Evolutionary conservation across 2,329 filamentous ascomycete genomes (phyloP).

Genomic region (Colletotrichum kahawae): DNA sequence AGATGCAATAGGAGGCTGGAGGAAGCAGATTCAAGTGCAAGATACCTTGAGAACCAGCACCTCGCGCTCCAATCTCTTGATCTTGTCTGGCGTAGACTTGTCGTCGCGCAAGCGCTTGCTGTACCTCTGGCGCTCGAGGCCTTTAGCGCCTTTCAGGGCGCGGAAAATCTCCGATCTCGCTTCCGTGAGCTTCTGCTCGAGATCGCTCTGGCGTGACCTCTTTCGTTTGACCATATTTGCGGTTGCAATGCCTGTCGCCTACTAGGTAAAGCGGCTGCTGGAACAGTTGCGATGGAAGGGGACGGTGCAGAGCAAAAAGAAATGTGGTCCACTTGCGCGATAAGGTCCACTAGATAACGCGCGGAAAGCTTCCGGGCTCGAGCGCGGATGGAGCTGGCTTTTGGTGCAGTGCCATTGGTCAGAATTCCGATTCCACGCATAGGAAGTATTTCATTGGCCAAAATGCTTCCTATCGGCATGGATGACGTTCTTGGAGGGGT

Average conservation of each 20-base stretch:
- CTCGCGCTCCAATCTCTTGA: constrained; percentile 67
- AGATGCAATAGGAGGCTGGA: not conserved
- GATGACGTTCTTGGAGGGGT: constrained; percentile 22
- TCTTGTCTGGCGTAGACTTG: constrained; percentile 51
- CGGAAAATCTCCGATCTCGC: constrained; percentile 65
- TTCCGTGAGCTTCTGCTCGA: constrained; percentile 58
- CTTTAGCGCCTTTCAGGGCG: constrained; percentile 75
- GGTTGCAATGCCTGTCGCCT: not conserved
- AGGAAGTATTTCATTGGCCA: not conserved
- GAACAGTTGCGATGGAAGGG: not conserved
- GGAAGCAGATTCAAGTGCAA: not conserved
- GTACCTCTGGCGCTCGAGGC: constrained; percentile 79
- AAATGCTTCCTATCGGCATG: not conserved
- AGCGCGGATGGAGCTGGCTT: not conserved
- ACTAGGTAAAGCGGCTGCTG: not conserved
- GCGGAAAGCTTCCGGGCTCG: constrained; percentile 3
- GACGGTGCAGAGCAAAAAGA: constrained; percentile 2
- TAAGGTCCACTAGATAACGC: not conserved
- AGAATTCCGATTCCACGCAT: not conserved
- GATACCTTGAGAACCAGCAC: constrained; percentile 58
- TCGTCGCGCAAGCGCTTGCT: constrained; percentile 61
- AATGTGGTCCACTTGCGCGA: constrained; percentile 7
- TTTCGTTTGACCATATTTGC: constrained; percentile 63
- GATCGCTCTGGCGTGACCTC: constrained; percentile 47
- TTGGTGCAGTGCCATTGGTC: not conserved